Conservation (phyloP, 441 rosid species). For the Croton laevigatus region DNA sequence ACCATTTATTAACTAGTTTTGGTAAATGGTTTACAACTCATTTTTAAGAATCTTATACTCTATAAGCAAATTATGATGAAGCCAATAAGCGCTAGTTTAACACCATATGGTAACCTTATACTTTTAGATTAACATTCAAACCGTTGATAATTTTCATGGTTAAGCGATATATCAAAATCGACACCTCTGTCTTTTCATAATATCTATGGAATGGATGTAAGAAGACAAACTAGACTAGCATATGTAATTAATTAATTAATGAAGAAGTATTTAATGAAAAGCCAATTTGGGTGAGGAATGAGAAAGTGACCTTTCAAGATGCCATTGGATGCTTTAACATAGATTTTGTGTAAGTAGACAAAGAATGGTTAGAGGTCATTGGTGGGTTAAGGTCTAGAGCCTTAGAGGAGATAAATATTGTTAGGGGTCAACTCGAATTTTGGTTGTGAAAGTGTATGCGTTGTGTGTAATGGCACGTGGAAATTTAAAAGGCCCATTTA, state of each 20-base stretch:
- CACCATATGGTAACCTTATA: too few relatives aligned
- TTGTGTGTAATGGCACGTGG: neutral
- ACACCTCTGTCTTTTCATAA: too few relatives aligned
- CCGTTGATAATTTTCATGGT: too few relatives aligned
- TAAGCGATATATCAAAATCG: too few relatives aligned
- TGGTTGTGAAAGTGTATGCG: neutral
- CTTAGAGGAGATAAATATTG: neutral
- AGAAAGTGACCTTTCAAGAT: neutral
- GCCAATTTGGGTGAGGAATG: neutral
- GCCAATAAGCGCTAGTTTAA: too few relatives aligned
- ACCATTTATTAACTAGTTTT: too few relatives aligned
- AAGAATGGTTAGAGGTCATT: too few relatives aligned
- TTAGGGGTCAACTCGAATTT: slow-evolving; percentile 13
- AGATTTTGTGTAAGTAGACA: slow-evolving; percentile 9
- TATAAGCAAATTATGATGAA: too few relatives aligned
- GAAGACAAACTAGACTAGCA: neutral
- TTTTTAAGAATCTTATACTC: too few relatives aligned
- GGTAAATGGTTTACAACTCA: too few relatives aligned
- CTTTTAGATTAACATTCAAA: too few relatives aligned
- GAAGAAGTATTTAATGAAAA: neutral
- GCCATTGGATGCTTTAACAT: slow-evolving; percentile 21
- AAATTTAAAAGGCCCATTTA: neutral
- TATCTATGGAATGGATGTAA: too few relatives aligned
- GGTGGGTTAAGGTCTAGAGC: neutral
- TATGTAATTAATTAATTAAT: neutral